Evolutionary conservation across 2,329 filamentous ascomycete species (phyloP).

Genomic region (Blastomyces percursus): DNA sequence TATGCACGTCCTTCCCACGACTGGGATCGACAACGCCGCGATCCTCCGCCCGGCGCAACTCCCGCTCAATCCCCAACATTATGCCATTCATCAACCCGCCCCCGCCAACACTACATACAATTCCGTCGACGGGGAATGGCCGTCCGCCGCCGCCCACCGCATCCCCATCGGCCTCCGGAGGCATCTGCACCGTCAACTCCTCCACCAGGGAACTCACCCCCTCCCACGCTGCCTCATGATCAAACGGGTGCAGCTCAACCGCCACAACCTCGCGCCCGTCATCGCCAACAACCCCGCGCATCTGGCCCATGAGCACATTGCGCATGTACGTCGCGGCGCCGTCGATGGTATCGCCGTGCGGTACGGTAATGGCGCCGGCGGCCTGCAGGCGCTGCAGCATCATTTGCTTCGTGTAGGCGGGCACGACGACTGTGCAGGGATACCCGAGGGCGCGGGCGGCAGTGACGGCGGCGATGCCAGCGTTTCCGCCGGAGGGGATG

Average conservation of each 20-base stretch:
- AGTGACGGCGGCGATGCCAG: constrained; percentile 68
- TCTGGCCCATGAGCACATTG: constrained; percentile 36
- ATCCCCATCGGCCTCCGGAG: constrained; percentile 21
- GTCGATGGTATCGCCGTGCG: constrained; percentile 55
- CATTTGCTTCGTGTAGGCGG: constrained; percentile 50
- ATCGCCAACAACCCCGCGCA: constrained; percentile 26
- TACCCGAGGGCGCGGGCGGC: constrained; percentile 54
- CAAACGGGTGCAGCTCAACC: constrained; percentile 36
- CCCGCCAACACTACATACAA: constrained; percentile 71
- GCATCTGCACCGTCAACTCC: constrained; percentile 34
- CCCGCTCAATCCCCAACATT: constrained; percentile 53
- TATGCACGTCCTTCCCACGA: constrained; percentile 30
- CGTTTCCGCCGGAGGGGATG: constrained; percentile 71
- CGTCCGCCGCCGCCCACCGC: constrained; percentile 10
- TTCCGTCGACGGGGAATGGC: constrained; percentile 47
- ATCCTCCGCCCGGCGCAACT: constrained; percentile 22
- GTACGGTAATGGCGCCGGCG: constrained; percentile 56
- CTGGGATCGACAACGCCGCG: neutral
- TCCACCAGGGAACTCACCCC: constrained; percentile 37
- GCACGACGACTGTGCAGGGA: constrained; percentile 65
- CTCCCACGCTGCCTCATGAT: constrained; percentile 37
- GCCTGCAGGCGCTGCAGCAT: constrained; percentile 62
- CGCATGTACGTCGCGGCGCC: constrained; percentile 59
- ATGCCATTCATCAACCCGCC: constrained; percentile 71
- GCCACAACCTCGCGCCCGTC: constrained; percentile 24